Base-by-base conservation (phyloP, 805 yeast genomes). In the Groenewaldozyma salmanticensis region DNA sequence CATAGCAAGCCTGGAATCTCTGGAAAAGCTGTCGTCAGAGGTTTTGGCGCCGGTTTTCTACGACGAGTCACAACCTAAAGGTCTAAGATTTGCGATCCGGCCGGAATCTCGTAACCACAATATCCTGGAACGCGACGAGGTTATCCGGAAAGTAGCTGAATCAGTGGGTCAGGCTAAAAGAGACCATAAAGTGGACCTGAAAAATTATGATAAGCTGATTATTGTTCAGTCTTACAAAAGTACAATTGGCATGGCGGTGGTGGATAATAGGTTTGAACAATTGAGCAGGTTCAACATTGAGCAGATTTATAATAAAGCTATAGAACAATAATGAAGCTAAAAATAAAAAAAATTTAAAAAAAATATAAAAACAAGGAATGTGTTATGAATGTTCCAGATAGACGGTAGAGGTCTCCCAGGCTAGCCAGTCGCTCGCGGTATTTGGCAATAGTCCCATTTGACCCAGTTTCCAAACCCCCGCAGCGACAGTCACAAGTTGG, bases 361-460 rank as follows among this genome's bases (percentile, higher is more conserved):
- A 11, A 31, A n/a, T 9, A 7, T 16, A 31, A 31, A 11, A 31
- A 31, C 7, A n/a, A 31, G 7, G n/a, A 7, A 11, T 6, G 11
- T 31, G 7, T 31, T 16, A 31, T 31, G 34, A 35, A 7, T 5
- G 18, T 20, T 38, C 40, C 3, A 20, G n/a, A n/a, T 29, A 31
- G 7, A 13, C 20, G 2, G 40, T n/a, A 31, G 16, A 15, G 5
- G 40, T 52, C 55, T 87, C 94, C 88, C 94, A 88, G 4, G 86
- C 77, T 15, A 90, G 64, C 97, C 97, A 92, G 57, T 90, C 98
- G 49, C 94, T 80, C 35, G 71, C 71, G 29, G 77, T 80, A 52
- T 81, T 84, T 18, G 98, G 98, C 44, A 90, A 77, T 49, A 90
- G 66, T 0, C 96, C 97, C 96, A 90, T 84, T 18, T 71, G 66